A percentile compares a stretch with the other conserved stretches of the same genome.
Evolutionary conservation across 352 stramenopile species (phyloP).

Genomic region (Globisporangium uncinulatum): DNA sequence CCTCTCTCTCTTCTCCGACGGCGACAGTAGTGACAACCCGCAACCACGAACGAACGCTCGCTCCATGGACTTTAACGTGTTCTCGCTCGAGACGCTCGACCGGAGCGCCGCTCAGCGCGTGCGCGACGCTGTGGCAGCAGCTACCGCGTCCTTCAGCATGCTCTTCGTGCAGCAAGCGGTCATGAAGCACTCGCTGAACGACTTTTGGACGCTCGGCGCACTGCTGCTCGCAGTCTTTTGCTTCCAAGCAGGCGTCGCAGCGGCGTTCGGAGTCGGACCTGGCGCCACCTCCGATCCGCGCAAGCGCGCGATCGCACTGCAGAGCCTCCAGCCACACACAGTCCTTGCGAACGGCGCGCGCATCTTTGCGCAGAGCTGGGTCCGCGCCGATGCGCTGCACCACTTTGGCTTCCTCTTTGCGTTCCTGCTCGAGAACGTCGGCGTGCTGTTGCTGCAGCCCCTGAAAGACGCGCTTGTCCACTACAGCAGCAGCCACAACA

Average conservation of each 20-base stretch:
- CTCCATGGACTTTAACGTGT: constrained; percentile 14
- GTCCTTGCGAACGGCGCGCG: constrained; percentile 28
- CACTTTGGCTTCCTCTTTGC: constrained; percentile 71
- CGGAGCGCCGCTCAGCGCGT: constrained; percentile 13
- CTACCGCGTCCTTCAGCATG: constrained; percentile 13
- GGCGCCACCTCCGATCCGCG: background rate
- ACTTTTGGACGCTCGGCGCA: constrained; percentile 28
- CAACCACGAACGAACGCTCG: background rate
- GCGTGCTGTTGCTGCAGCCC: constrained; percentile 39
- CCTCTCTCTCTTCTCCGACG: constrained; percentile 5
- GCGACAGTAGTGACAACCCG: background rate
- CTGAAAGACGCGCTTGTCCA: constrained; percentile 20
- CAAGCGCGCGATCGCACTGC: background rate
- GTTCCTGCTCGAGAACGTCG: constrained; percentile 56
- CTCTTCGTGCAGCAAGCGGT: constrained; percentile 14
- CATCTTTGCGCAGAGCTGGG: constrained; percentile 38
- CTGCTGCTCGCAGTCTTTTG: constrained; percentile 23
- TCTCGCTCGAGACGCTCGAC: constrained; percentile 9
- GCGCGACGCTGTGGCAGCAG: constrained; percentile 11
- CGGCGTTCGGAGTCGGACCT: background rate
- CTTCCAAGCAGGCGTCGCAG: constrained; percentile 9
- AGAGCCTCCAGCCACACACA: constrained; percentile 9
- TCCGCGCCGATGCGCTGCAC: constrained; percentile 45
- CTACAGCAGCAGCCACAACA: background rate
- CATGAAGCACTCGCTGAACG: constrained; percentile 19